Conservation (phyloP, 2,329 filamentous ascomycete species). For the Cercospora berteroae region DNA sequence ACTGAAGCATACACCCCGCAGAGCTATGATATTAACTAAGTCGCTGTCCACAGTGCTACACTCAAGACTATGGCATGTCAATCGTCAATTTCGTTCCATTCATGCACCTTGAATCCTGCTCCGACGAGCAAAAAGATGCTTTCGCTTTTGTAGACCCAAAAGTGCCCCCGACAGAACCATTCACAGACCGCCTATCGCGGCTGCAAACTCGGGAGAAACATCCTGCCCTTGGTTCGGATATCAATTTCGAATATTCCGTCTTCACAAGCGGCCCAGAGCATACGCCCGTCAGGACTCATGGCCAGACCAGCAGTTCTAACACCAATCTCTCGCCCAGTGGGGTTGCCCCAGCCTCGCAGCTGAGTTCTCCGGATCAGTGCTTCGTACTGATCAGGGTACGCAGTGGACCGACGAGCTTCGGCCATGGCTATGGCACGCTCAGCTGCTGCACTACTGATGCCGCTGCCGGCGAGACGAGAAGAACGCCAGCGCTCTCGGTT, state of each 20-base stretch:
- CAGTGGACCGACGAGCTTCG: slow-evolving; percentile 21
- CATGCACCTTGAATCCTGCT: background rate
- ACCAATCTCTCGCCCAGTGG: slow-evolving; percentile 34
- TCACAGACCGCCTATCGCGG: slow-evolving; percentile 14
- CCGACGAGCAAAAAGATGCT: background rate
- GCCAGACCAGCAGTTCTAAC: slow-evolving; percentile 50
- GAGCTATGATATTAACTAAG: background rate
- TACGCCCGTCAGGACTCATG: slow-evolving; percentile 49
- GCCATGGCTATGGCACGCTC: slow-evolving; percentile 14
- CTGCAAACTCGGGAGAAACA: slow-evolving; percentile 45
- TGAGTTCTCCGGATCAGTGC: slow-evolving; percentile 21
- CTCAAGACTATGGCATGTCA: background rate
- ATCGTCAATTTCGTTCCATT: background rate
- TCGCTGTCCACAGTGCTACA: background rate
- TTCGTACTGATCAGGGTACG: slow-evolving; percentile 31
- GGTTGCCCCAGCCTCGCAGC: slow-evolving; percentile 18
- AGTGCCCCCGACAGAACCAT: background rate
- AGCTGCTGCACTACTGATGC: background rate
- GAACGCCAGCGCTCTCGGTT: slow-evolving; percentile 24
- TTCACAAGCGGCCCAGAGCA: slow-evolving; percentile 53
- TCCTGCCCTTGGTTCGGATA: slow-evolving; percentile 63
- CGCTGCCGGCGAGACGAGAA: slow-evolving; percentile 12
- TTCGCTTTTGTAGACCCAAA: background rate
- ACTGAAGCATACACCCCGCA: background rate
- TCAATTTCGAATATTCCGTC: slow-evolving; percentile 74